Evolutionary conservation across 768 basidiomycete genomes (phyloP).

Genomic region (Fomitopsis serialis): DNA sequence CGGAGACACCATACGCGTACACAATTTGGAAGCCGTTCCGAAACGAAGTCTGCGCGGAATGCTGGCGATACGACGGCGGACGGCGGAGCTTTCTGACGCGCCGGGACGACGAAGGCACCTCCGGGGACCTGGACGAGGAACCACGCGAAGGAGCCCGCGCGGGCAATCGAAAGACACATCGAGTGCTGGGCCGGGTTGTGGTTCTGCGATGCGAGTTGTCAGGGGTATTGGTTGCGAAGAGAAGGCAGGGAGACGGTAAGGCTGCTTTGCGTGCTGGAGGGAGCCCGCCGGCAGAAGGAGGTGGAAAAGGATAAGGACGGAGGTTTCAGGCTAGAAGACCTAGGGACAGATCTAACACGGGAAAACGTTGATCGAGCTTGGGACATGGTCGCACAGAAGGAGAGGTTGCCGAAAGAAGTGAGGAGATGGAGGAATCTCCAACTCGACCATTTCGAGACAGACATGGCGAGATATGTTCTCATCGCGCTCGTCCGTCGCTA

Average conservation of each 20-base stretch:
- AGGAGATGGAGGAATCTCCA: constrained; percentile 16
- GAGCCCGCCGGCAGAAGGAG: constrained; percentile 15
- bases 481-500: constrained; percentile 17
- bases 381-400: constrained; percentile 32
- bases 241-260: constrained; percentile 16
- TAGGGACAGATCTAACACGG: constrained; percentile 26
- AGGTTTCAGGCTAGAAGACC: constrained; percentile 8
- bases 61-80: constrained; percentile 53
- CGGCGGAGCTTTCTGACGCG: constrained; percentile 22
- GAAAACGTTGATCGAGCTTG: constrained; percentile 41
- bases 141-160: neutral
- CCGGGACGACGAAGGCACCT: constrained; percentile 18
- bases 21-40: constrained; percentile 59
- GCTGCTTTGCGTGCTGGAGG: constrained; percentile 16
- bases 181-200: constrained; percentile 33
- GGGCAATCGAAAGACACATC: neutral
- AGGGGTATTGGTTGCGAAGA: constrained; percentile 34
- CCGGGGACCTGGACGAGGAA: neutral
- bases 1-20: constrained; percentile 44
- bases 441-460: constrained; percentile 24
- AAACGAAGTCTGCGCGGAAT: constrained; percentile 62
- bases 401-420: constrained; percentile 18
- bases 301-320: constrained; percentile 16
- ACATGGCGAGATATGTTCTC: constrained; percentile 25
- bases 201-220: constrained; percentile 53